These are phyloP conservation scores for Emericellopsis terricola DNA, from an alignment of 495 filamentous ascomycete genomes.

Conservation along the genomic window DNA sequence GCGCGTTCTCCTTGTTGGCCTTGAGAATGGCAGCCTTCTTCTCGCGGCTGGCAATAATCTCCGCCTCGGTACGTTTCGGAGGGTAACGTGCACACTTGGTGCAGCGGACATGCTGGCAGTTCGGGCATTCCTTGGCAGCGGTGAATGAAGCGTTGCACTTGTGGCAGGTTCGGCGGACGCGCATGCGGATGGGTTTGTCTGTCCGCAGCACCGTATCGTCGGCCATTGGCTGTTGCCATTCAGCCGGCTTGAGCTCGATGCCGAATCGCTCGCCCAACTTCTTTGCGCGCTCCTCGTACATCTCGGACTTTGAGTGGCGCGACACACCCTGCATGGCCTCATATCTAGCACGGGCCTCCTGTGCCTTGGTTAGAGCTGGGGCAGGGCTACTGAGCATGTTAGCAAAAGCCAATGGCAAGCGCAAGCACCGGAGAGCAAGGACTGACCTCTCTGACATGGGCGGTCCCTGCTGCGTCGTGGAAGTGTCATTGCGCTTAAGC, in stretches of 20 bases:
- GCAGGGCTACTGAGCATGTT: not conserved
- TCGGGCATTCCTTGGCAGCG: slow-evolving; percentile 46
- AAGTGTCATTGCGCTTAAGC: not conserved
- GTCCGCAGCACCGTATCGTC: slow-evolving; percentile 47
- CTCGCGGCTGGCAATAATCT: slow-evolving; percentile 17
- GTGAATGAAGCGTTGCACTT: slow-evolving; percentile 58
- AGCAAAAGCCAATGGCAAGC: not conserved
- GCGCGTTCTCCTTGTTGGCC: slow-evolving; percentile 19
- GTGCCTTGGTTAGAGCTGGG: not conserved
- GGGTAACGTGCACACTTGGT: slow-evolving; percentile 60
- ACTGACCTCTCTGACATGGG: not conserved
- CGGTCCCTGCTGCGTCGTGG: not conserved
- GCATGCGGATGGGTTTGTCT: slow-evolving; percentile 80
- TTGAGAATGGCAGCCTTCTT: slow-evolving; percentile 14
- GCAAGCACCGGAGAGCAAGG: not conserved
- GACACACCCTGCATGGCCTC: slow-evolving; percentile 9
- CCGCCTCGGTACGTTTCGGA: slow-evolving; percentile 20
- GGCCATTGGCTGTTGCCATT: slow-evolving; percentile 40
- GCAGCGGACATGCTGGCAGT: slow-evolving; percentile 61
- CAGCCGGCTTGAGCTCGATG: slow-evolving; percentile 46
- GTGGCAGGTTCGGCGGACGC: slow-evolving; percentile 71
- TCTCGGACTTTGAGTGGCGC: slow-evolving; percentile 23
- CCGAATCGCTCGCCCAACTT: slow-evolving; percentile 60
- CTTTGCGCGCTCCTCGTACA: slow-evolving; percentile 51
- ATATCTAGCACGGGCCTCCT: slow-evolving; percentile 6